phyloP scores from a whole-genome alignment of 306 rosid genomes.

The Geum urbanum region DNA sequence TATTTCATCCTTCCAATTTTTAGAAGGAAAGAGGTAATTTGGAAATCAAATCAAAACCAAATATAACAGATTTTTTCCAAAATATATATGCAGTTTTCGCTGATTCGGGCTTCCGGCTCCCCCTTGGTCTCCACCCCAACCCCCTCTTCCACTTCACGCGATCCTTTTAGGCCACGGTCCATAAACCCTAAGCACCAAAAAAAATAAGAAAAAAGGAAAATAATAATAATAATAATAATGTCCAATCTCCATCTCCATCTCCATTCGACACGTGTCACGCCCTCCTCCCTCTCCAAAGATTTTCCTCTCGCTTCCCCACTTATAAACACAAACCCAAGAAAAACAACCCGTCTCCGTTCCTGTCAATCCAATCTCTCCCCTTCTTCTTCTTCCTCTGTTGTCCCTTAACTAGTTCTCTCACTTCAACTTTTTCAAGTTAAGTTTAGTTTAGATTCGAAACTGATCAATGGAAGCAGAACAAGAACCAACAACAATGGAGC shows the following conservation, averaged over 20 bases:
- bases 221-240: no score
- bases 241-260: slow-evolving; percentile 31
- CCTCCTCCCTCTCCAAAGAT: slow-evolving; percentile 11
- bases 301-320: slow-evolving; percentile 7
- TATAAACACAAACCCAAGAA: neutral
- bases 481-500: slow-evolving; percentile 9
- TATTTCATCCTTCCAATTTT: no score
- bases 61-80: no score
- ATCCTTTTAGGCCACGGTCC: neutral
- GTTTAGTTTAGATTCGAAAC: no score
- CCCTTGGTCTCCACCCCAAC: no score
- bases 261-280: slow-evolving; percentile 45
- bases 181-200: slow-evolving; percentile 43
- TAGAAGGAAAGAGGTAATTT: neutral
- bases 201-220: neutral
- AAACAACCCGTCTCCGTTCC: slow-evolving; percentile 15
- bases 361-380: neutral
- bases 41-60: neutral
- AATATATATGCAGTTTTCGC: neutral
- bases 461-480: slow-evolving; percentile 1
- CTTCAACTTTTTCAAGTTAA: no score
- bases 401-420: neutral
- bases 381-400: neutral
- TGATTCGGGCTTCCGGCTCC: neutral
- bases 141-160: neutral